phyloP scores from a whole-genome alignment of 148 eudicot genomes.

The Pharnaceum exiguum region DNA sequence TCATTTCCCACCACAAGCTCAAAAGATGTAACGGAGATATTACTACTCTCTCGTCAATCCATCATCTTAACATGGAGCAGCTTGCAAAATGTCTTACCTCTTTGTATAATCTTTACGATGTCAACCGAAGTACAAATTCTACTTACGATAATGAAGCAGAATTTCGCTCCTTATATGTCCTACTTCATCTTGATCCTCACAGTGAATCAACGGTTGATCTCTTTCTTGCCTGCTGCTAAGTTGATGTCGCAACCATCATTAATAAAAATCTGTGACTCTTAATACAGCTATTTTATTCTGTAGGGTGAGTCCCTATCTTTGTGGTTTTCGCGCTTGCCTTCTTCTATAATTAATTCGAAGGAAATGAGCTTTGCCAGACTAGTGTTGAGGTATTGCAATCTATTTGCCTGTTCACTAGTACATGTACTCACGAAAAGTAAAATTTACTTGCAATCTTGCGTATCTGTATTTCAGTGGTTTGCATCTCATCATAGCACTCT shows the following conservation, averaged over 20 bases:
- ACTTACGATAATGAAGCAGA: constrained; percentile 63
- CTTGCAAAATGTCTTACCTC: constrained; percentile 70
- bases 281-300: constrained; percentile 8
- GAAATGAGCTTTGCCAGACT: constrained; percentile 70
- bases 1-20: constrained; percentile 74
- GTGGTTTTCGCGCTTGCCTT: constrained; percentile 63
- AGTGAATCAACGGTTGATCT: constrained; percentile 44
- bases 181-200: constrained; percentile 72
- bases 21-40: constrained; percentile 37
- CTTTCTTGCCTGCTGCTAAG: constrained; percentile 8
- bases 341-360: constrained; percentile 49
- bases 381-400: constrained; percentile 53
- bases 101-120: constrained; percentile 63
- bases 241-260: not conserved
- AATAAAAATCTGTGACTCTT: constrained; percentile 4
- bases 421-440: no score
- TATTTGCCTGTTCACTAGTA: not conserved
- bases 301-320: constrained; percentile 78
- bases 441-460: no score
- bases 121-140: constrained; percentile 40
- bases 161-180: constrained; percentile 70
- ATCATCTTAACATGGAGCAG: constrained; percentile 82
- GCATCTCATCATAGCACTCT: not conserved
- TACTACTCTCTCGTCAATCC: constrained; percentile 46
- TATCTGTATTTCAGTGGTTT: not conserved